Percentiles rank a stretch among this genome's conserved stretches.
These are phyloP conservation scores for Aechmea fasciata DNA, from an alignment of 176 grass and related monocot species.

Conservation along the genomic window DNA sequence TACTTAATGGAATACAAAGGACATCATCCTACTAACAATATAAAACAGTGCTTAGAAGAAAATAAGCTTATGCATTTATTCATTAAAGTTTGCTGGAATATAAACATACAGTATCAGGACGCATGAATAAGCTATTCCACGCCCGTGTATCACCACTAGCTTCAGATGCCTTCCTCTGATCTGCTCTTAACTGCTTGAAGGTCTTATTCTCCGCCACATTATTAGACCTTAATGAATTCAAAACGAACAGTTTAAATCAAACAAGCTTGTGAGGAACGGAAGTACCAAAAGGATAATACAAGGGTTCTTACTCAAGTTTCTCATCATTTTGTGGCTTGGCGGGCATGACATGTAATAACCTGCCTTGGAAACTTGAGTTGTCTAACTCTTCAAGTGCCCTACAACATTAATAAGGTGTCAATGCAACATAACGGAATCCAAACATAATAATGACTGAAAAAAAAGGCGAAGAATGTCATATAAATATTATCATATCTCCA, in stretches of 20 bases:
- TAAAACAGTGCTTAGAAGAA: neutral
- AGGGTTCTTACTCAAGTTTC: conserved; percentile 56
- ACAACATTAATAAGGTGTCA: conserved; percentile 13
- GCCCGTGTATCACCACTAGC: conserved; percentile 74
- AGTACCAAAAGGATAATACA: conserved; percentile 7
- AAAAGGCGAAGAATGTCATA: neutral
- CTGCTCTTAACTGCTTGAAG: conserved; percentile 68
- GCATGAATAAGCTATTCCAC: conserved; percentile 96
- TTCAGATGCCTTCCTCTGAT: conserved; percentile 81
- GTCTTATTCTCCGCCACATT: conserved; percentile 52
- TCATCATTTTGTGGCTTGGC: conserved; percentile 75
- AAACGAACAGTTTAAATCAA: neutral
- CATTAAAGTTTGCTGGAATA: neutral
- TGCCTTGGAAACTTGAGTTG: conserved; percentile 93
- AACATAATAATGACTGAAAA: neutral
- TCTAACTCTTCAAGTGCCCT: conserved; percentile 92
- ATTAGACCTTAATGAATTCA: conserved; percentile 33
- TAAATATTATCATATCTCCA: neutral
- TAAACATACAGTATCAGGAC: conserved; percentile 66
- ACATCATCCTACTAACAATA: too few relatives aligned
- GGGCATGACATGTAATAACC: conserved; percentile 65
- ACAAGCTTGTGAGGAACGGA: neutral
- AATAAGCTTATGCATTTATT: neutral
- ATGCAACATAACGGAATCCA: neutral
- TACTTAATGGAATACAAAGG: neutral